phyloP scores from a whole-genome alignment of 345 rosid species.

The Citrus inodora region DNA sequence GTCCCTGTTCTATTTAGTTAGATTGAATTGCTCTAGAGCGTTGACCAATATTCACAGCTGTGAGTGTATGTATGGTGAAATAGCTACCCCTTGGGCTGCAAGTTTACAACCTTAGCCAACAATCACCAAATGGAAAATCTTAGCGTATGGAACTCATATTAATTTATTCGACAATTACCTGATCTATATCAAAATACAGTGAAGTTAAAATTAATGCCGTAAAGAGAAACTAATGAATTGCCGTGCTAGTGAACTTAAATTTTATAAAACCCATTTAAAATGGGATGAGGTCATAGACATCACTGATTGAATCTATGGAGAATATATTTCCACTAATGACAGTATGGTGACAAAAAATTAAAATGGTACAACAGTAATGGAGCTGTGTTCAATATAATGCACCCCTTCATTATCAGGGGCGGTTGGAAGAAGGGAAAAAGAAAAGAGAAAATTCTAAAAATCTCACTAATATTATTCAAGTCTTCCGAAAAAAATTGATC shows the following conservation, averaged over 20 bases:
- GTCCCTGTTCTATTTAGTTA: no score
- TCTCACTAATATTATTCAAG: no score
- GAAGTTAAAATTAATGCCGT: not conserved
- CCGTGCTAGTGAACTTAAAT: not conserved
- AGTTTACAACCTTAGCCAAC: no score
- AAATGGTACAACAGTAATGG: conserved; percentile 2
- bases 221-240: not conserved
- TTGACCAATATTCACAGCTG: no score
- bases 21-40: no score
- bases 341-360: not conserved
- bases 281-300: not conserved
- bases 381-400: not conserved
- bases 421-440: not conserved
- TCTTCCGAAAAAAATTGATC: not conserved
- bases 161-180: no score
- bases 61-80: no score
- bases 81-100: no score
- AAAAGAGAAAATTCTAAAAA: not conserved
- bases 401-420: not conserved
- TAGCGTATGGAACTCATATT: no score
- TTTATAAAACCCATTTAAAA: not conserved
- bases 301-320: not conserved
- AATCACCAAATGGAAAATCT: no score
- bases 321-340: not conserved
- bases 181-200: no score